phyloP scores from a whole-genome alignment of 2,329 filamentous ascomycete species.

The Nannizzia gypsea region DNA sequence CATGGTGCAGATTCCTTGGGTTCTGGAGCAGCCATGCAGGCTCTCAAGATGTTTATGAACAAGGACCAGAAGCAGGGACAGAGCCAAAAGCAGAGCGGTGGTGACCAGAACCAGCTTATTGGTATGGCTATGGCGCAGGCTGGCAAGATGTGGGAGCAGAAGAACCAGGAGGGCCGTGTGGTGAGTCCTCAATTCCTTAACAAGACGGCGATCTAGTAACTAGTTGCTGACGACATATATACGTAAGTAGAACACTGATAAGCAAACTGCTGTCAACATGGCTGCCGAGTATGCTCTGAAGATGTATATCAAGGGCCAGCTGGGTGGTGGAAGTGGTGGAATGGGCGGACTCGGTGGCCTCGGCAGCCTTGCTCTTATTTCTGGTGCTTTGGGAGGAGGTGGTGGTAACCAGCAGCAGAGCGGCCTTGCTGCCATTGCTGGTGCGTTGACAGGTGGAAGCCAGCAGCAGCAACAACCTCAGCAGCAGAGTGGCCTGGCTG shows the following conservation, averaged over 20 bases:
- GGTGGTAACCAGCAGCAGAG: not conserved
- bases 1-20: slow-evolving; percentile 37
- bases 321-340: slow-evolving; percentile 39
- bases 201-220: slow-evolving; percentile 1
- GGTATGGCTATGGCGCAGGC: slow-evolving; percentile 82
- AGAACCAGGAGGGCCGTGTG: slow-evolving; percentile 44
- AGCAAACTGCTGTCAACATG: slow-evolving; percentile 66
- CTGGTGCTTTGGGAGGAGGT: slow-evolving; percentile 26
- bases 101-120: slow-evolving; percentile 66
- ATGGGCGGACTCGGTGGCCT: slow-evolving; percentile 28
- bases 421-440: slow-evolving; percentile 44
- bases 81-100: slow-evolving; percentile 20
- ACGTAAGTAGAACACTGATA: slow-evolving; percentile 46
- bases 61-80: slow-evolving; percentile 27
- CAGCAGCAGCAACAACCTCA: not conserved
- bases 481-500: slow-evolving; percentile 33
- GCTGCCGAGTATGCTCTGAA: slow-evolving; percentile 81
- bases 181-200: slow-evolving; percentile 20
- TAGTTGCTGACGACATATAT: slow-evolving; percentile 14
- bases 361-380: slow-evolving; percentile 40
- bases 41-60: slow-evolving; percentile 61
- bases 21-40: slow-evolving; percentile 43
- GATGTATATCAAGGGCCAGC: slow-evolving; percentile 76
- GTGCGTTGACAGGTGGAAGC: slow-evolving; percentile 16
- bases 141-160: slow-evolving; percentile 60